These are phyloP conservation scores for Arthrobotrys musiformis DNA, from an alignment of 2,329 filamentous ascomycete genomes.

Conservation along the genomic window DNA sequence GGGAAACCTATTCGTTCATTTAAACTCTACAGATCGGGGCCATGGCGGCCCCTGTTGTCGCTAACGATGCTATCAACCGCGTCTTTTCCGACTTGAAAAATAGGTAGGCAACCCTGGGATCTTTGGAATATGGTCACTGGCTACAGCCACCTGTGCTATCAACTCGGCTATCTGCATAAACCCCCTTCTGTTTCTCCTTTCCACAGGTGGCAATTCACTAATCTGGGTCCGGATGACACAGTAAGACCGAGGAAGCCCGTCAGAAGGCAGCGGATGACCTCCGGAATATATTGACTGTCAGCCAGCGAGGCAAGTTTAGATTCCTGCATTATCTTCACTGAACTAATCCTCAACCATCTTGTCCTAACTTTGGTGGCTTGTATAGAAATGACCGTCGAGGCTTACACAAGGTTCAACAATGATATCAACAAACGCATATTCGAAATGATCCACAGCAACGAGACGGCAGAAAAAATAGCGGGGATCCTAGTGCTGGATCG, in stretches of 20 bases:
- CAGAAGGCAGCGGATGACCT: slow-evolving; percentile 64
- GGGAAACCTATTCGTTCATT: neutral
- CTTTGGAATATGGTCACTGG: neutral
- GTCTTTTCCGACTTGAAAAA: slow-evolving; percentile 53
- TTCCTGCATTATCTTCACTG: neutral
- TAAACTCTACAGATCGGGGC: neutral
- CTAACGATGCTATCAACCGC: slow-evolving; percentile 41
- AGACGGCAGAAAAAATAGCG: slow-evolving; percentile 87
- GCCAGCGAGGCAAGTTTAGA: slow-evolving; percentile 64
- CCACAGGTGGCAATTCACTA: neutral
- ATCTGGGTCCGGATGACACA: neutral
- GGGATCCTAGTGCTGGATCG: slow-evolving; percentile 92
- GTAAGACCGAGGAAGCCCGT: slow-evolving; percentile 64
- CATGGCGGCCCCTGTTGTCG: slow-evolving; percentile 38
- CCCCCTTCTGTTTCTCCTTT: neutral
- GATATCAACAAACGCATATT: slow-evolving; percentile 74
- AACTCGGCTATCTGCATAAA: neutral
- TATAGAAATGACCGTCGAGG: slow-evolving; percentile 80
- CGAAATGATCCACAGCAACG: slow-evolving; percentile 82
- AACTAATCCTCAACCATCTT: neutral
- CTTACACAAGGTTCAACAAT: slow-evolving; percentile 78
- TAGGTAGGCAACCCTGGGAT: no score
- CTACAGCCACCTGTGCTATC: neutral
- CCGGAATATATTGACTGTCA: slow-evolving; percentile 64
- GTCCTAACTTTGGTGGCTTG: slow-evolving; percentile 19